These are phyloP conservation scores for Sextonia rubra DNA, from an alignment of 164 flowering plant species.

Conservation along the genomic window DNA sequence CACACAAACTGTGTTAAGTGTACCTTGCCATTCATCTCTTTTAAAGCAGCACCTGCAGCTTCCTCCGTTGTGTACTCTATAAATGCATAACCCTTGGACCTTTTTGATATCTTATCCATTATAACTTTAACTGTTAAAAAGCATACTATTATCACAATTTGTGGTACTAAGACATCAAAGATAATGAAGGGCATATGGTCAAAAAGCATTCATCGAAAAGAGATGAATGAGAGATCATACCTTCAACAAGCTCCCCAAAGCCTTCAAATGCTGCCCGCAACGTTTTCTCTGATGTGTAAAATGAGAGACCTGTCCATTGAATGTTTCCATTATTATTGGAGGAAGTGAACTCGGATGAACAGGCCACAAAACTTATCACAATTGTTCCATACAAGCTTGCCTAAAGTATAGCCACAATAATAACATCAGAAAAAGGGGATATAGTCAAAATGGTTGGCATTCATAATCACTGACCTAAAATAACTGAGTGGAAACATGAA, in stretches of 20 bases:
- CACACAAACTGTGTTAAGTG: neutral
- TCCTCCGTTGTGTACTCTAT: constrained; percentile 84
- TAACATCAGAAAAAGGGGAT: too few relatives aligned
- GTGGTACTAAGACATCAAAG: neutral
- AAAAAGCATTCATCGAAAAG: neutral
- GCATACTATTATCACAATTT: neutral
- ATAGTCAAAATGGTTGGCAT: neutral
- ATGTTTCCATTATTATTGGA: neutral
- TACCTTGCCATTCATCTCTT: constrained; percentile 96
- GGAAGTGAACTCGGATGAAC: neutral
- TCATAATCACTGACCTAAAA: too few relatives aligned
- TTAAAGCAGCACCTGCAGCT: constrained; percentile 84
- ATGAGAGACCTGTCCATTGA: constrained; percentile 69
- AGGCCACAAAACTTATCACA: neutral
- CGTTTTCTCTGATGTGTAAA: constrained; percentile 95
- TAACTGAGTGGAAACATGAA: too few relatives aligned
- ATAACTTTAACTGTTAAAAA: constrained; percentile 62
- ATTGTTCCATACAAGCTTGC: neutral
- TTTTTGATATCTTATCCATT: constrained; percentile 95
- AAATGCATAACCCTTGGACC: constrained; percentile 95
- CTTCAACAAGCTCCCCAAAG: constrained; percentile 92
- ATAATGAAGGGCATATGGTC: neutral
- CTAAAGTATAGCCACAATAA: neutral
- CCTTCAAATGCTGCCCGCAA: constrained; percentile 86
- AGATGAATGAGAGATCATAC: constrained; percentile 28